Evolutionary conservation across 345 rosid species (phyloP).

Genomic region (Bruguiera sexangula): DNA sequence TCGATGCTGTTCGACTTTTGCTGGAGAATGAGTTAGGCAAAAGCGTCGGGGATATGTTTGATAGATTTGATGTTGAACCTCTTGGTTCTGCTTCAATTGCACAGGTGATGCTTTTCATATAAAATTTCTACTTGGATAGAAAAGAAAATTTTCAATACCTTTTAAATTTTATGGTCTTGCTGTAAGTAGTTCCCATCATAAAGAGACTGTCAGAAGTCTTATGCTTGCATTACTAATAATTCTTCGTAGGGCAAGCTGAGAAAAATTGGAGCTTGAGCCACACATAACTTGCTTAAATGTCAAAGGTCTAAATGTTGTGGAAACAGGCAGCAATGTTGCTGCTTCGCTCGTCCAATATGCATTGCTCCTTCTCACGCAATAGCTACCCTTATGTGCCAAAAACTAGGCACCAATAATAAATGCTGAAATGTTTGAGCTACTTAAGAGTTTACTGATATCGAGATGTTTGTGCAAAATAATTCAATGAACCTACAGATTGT

Average conservation of each 20-base stretch:
- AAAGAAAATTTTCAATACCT: neutral
- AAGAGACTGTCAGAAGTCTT: no score
- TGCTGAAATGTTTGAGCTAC: neutral
- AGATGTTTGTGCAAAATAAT: neutral
- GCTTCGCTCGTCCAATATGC: neutral
- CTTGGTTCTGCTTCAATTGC: slow-evolving; percentile 97
- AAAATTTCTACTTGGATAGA: neutral
- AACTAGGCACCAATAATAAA: neutral
- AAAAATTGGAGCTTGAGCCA: no score
- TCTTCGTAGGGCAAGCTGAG: no score
- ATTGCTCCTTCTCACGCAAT: neutral
- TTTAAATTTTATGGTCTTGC: neutral
- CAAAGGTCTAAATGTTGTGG: neutral
- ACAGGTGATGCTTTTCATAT: slow-evolving; percentile 49
- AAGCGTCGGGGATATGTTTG: slow-evolving; percentile 52
- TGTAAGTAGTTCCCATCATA: neutral
- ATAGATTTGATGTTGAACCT: slow-evolving; percentile 69
- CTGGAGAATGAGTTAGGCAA: slow-evolving; percentile 70
- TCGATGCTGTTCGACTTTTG: slow-evolving; percentile 44
- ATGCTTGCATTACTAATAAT: no score
- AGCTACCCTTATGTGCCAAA: no score
- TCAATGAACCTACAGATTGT: neutral
- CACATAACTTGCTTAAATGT: neutral
- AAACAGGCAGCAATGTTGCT: neutral
- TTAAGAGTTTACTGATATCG: neutral